Evolutionary conservation across 768 basidiomycete genomes (phyloP), one percentile per base, ranked within the genome.

Genomic region (Lyophyllum shimeji): DNA sequence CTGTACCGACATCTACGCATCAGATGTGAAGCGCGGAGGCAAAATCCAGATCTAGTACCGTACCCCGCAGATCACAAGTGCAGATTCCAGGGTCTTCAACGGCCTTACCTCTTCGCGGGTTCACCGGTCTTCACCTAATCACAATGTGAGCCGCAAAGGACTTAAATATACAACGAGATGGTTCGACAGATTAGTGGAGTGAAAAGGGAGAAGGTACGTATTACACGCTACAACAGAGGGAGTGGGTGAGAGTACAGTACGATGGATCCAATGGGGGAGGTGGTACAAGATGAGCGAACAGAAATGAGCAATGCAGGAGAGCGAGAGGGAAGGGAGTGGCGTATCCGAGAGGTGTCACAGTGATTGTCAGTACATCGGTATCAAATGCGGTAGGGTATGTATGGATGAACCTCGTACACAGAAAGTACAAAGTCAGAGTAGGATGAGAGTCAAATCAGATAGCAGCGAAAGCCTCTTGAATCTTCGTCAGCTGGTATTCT

Each of bases 401-500:
- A 61, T 63, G 42, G 21, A 31, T 39, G 24, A 39, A 34, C 44
- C 24, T 37, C 11, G 23, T 18, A 17, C 27, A n/a, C 2, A 24
- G 23, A 29, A 25, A 39, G 5, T 21, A 34, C 12, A 20, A 40
- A 40, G 43, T 34, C 11, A 25, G n/a, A 18, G n/a, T n/a, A n/a
- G n/a, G n/a, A n/a, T n/a, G 8, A 31, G 15, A 18, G 23, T 29
- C 18, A 13, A 18, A n/a, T 65, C 65, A 74, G 39, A 76, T 75
- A 46, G 72, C 71, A 46, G 69, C 69, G 53, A 73, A 77, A 17
- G 78, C 74, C 57, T 80, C 78, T 60, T 80, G 76, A 45, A 77
- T 70, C 60, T 77, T 77, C 56, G 69, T 71, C 42, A 77, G 67
- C 66, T 80, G 78, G 61, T 78, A 76, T 55, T 73, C 78, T 79